Base-by-base conservation (phyloP, 75 land plant species). In the Selaginella moellendorffii region DNA sequence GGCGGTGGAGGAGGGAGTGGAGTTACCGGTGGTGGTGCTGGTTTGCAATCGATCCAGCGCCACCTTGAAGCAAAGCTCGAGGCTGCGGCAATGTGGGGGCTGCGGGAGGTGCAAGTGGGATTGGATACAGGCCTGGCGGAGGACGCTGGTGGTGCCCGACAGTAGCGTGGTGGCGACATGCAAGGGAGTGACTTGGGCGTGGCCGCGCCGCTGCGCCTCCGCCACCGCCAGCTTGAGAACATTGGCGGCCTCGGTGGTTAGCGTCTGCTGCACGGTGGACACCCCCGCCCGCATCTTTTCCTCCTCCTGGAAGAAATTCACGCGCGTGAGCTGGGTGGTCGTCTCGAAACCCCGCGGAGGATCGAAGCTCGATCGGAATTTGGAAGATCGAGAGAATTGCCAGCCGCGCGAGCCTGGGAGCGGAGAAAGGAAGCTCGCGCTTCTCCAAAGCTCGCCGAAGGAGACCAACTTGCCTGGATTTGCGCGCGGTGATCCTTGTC, bases 51-150 rank as follows among this genome's bases (percentile, higher is more conserved):
- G 19, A 8, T 56, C 59, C 19, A 56, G n/a, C n/a, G 59, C 59
- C n/a, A 56, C 59, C 21, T 56, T 56, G 59, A 56, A 56, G 24
- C 59, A 56, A 21, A 56, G 59, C 24, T 56, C 59, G 25, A 56
- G 59, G 25, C 19, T 24, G 8, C 59, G 8, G 24, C 21, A 19
- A 21, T 56, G 59, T 8, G 59, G 59, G 24, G 59, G 25, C 21
- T 56, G 25, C 5, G 59, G 59, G 9, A 25, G n/a, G n/a, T 56
- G 19, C 23, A 56, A 8, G 24, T 56, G 59, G 5, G 59, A 56
- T 19, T 56, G 59, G 19, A 56, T 19, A 56, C 59, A 56, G 19
- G 59, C 59, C 24, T 56, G 59, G 2, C 59, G 59, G 19, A 56
- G 59, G 5, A 56, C 21, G n/a, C 59, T 56, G 25, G 17, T 24